phyloP scores from a whole-genome alignment of 495 filamentous ascomycete genomes.

The Penicillium antarcticum region DNA sequence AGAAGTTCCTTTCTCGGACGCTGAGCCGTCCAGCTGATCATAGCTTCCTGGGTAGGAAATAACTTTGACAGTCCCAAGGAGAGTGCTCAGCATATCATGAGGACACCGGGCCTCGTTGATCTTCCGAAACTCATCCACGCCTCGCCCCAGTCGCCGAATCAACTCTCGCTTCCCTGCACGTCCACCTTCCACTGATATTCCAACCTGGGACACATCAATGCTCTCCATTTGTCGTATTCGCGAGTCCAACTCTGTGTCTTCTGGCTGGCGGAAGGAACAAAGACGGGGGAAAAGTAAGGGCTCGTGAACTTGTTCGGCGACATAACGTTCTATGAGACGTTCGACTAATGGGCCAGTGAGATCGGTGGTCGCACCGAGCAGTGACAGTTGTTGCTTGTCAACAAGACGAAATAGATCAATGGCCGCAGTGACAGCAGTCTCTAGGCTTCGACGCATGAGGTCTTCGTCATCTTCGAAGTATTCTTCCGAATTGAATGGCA shows the following conservation, averaged over 20 bases:
- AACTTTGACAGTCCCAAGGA: slow-evolving; percentile 82
- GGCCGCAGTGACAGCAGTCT: slow-evolving; percentile 87
- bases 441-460: slow-evolving; percentile 76
- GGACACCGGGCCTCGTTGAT: slow-evolving; percentile 81
- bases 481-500: slow-evolving; percentile 47
- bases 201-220: slow-evolving; percentile 92
- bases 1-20: slow-evolving; percentile 57
- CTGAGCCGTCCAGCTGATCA: slow-evolving; percentile 26
- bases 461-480: slow-evolving; percentile 83
- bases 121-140: slow-evolving; percentile 86
- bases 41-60: slow-evolving; percentile 57
- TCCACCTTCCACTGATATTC: slow-evolving; percentile 75
- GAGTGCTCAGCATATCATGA: slow-evolving; percentile 89
- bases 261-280: slow-evolving; percentile 68
- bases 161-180: slow-evolving; percentile 69
- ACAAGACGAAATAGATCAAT: slow-evolving; percentile 95
- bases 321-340: slow-evolving; percentile 89
- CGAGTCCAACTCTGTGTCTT: slow-evolving; percentile 87
- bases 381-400: slow-evolving; percentile 90
- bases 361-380: slow-evolving; percentile 89
- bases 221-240: slow-evolving; percentile 89
- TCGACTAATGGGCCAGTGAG: slow-evolving; percentile 91
- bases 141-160: slow-evolving; percentile 64
- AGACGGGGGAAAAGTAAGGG: slow-evolving; percentile 79
- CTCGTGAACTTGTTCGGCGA: slow-evolving; percentile 90